Conservation (phyloP, 805 yeast genomes). For the Cyberlindnera suaveolens region DNA sequence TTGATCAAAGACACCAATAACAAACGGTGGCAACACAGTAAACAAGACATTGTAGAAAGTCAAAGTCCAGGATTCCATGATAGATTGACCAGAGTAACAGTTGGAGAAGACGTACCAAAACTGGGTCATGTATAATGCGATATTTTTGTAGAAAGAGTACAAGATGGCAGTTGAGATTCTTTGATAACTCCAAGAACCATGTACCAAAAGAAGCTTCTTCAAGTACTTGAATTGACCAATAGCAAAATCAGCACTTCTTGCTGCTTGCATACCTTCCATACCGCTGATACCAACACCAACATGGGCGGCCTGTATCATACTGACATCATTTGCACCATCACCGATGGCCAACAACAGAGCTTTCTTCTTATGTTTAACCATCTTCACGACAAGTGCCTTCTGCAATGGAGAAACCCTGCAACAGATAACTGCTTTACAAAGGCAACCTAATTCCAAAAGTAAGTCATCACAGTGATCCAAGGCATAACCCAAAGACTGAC, state of each 20-base stretch:
- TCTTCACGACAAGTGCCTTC: conserved; percentile 90
- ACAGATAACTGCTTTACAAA: conserved; percentile 94
- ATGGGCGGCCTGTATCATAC: conserved; percentile 99
- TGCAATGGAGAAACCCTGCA: conserved; percentile 98
- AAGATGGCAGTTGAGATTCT: conserved; percentile 88
- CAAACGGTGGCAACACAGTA: conserved; percentile 93
- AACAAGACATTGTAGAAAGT: conserved; percentile 93
- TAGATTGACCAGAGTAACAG: conserved; percentile 91
- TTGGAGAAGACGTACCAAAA: conserved; percentile 95
- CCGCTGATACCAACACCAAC: conserved; percentile 99
- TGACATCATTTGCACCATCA: conserved; percentile 98
- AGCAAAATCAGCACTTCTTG: conserved; percentile 94
- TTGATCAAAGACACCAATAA: conserved; percentile 94
- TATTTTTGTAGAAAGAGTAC: conserved; percentile 93
- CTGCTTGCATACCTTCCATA: conserved; percentile 99
- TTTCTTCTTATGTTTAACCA: conserved; percentile 77
- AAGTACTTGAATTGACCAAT: conserved; percentile 92
- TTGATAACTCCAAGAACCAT: conserved; percentile 97
- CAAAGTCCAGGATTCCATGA: conserved; percentile 96
- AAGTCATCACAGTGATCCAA: conserved; percentile 77
- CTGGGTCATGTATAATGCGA: conserved; percentile 94
- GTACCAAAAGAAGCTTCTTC: conserved; percentile 79
- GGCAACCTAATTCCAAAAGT: conserved; percentile 70
- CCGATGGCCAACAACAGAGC: conserved; percentile 87
- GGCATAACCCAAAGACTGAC: conserved; percentile 84